These are phyloP conservation scores for Lipomyces lipofer DNA, from an alignment of 805 yeast species.

Conservation along the genomic window DNA sequence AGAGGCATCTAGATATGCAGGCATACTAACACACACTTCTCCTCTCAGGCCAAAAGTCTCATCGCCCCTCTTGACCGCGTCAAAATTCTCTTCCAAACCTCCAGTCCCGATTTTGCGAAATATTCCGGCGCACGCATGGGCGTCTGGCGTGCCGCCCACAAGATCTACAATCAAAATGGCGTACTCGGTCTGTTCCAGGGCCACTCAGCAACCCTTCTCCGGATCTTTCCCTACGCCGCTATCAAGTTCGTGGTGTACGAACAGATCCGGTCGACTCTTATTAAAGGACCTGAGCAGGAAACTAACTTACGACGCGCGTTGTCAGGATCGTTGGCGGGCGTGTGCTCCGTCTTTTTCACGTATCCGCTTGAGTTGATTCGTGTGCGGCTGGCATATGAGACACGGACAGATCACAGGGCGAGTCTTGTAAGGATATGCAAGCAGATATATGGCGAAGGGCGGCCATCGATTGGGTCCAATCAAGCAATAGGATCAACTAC, in stretches of 20 bases:
- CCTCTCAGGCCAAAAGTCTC: conserved; percentile 69
- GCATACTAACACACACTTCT: not conserved
- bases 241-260: conserved; percentile 96
- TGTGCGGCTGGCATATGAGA: conserved; percentile 88
- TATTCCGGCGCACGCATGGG: conserved; percentile 82
- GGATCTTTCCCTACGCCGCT: conserved; percentile 97
- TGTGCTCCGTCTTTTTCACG: conserved; percentile 80
- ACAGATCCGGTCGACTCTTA: conserved; percentile 76
- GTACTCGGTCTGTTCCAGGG: conserved; percentile 85
- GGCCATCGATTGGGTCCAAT: too few species aligned
- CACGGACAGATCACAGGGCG: conserved; percentile 42
- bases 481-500: too few species aligned
- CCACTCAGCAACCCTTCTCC: conserved; percentile 85
- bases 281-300: conserved; percentile 73
- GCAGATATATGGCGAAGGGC: conserved; percentile 15
- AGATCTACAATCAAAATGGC: conserved; percentile 72
- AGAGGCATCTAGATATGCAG: not conserved
- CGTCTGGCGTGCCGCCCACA: conserved; percentile 65
- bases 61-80: conserved; percentile 96
- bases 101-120: conserved; percentile 81
- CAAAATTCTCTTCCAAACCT: conserved; percentile 91
- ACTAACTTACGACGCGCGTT: conserved; percentile 76
- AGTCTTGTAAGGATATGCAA: conserved; percentile 16
- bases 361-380: conserved; percentile 90
- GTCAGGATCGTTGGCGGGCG: conserved; percentile 85